Evolutionary conservation across 805 yeast species (phyloP).

Genomic region (Millerozyma miso): DNA sequence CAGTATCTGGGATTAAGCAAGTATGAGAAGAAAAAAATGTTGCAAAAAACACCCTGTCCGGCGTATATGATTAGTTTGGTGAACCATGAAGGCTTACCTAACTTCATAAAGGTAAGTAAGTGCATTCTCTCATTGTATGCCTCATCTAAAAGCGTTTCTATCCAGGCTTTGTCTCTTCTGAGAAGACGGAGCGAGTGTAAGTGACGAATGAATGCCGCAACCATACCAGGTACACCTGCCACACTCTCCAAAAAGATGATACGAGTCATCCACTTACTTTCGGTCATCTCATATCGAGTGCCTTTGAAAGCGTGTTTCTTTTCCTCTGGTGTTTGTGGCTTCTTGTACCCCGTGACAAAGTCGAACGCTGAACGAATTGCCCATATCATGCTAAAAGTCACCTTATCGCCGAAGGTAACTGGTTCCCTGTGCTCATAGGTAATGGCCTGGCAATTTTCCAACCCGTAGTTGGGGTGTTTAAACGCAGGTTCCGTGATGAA

Average conservation of each 20-base stretch:
- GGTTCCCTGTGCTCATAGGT: constrained; percentile 52
- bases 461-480: constrained; percentile 30
- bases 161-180: constrained; percentile 68
- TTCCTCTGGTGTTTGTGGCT: constrained; percentile 39
- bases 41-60: constrained; percentile 71
- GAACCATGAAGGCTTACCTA: constrained; percentile 59
- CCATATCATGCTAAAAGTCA: constrained; percentile 47
- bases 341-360: constrained; percentile 59
- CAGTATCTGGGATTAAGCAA: constrained; percentile 58
- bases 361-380: constrained; percentile 52
- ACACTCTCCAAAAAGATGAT: constrained; percentile 63
- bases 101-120: constrained; percentile 59
- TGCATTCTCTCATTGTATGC: constrained; percentile 81
- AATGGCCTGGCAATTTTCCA: constrained; percentile 33
- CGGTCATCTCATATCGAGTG: constrained; percentile 51
- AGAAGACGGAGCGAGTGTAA: constrained; percentile 58
- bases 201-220: constrained; percentile 69
- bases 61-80: constrained; percentile 50
- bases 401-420: constrained; percentile 41
- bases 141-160: constrained; percentile 68
- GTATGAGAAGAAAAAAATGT: constrained; percentile 58
- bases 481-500: constrained; percentile 39
- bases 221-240: constrained; percentile 81
- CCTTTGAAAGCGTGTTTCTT: constrained; percentile 26
- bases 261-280: constrained; percentile 59